Percentiles rank a stretch among this genome's conserved stretches.
Evolutionary conservation across 2,329 filamentous ascomycete species (phyloP).

Genomic region (Phymatotrichopsis omnivora): DNA sequence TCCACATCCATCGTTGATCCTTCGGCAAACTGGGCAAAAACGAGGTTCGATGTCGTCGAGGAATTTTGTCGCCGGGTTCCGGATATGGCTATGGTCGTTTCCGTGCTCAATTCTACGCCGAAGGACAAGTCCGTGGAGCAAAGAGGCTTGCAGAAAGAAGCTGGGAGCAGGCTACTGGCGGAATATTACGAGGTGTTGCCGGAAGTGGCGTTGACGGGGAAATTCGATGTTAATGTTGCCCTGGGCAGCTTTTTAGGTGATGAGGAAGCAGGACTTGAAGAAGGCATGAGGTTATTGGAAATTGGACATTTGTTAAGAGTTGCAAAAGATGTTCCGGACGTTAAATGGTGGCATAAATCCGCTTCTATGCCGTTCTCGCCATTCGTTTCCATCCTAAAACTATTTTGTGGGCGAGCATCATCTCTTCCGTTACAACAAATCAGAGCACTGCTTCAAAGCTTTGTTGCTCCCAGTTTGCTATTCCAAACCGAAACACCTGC

Average conservation of each 20-base stretch:
- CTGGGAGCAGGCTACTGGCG: constrained; percentile 64
- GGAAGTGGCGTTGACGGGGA: constrained; percentile 67
- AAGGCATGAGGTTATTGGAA: constrained; percentile 27
- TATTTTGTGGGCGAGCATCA: constrained; percentile 14
- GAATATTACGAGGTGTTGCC: constrained; percentile 81
- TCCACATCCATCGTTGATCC: constrained; percentile 25
- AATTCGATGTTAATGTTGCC: constrained; percentile 74
- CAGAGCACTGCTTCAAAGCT: constrained; percentile 22
- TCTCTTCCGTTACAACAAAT: constrained; percentile 20
- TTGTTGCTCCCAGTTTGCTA: constrained; percentile 20
- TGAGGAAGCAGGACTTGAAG: constrained; percentile 12
- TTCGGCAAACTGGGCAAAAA: constrained; percentile 33
- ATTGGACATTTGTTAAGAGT: constrained; percentile 28
- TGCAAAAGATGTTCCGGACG: constrained; percentile 28
- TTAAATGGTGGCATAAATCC: constrained; percentile 31
- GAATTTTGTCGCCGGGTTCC: constrained; percentile 73
- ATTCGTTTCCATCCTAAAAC: constrained; percentile 23
- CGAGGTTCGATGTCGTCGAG: constrained; percentile 50
- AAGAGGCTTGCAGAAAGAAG: constrained; percentile 65
- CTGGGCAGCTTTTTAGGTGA: constrained; percentile 54
- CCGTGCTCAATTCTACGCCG: constrained; percentile 58
- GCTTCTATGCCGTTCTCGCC: constrained; percentile 23
- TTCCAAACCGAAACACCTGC: constrained; percentile 25
- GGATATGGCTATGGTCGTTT: constrained; percentile 68
- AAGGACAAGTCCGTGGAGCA: constrained; percentile 38